phyloP scores from a whole-genome alignment of 2,329 filamentous ascomycete species.

The Aspergillus novoparasiticus region DNA sequence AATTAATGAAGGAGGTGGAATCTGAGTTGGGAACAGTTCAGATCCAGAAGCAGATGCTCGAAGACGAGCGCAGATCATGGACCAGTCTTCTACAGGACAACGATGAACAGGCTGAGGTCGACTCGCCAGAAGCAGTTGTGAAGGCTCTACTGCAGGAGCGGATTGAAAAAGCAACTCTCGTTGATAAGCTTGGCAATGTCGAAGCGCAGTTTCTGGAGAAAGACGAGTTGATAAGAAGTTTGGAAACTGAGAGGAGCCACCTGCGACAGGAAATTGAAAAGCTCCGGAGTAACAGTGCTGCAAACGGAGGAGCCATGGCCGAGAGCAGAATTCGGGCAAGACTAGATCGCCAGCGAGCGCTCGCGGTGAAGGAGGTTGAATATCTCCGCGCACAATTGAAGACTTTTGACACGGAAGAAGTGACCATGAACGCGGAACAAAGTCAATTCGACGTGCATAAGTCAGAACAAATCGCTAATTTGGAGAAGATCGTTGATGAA shows the following conservation, averaged over 20 bases:
- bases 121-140: slow-evolving; percentile 85
- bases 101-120: slow-evolving; percentile 69
- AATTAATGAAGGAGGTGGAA: slow-evolving; percentile 72
- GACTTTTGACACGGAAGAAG: slow-evolving; percentile 83
- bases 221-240: slow-evolving; percentile 70
- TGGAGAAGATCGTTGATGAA: slow-evolving; percentile 83
- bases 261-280: slow-evolving; percentile 72
- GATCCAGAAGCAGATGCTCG: slow-evolving; percentile 80
- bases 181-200: slow-evolving; percentile 76
- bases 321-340: slow-evolving; percentile 72
- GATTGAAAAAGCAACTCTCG: slow-evolving; percentile 74
- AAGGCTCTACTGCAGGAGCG: slow-evolving; percentile 81
- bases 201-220: slow-evolving; percentile 78
- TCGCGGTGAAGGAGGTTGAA: slow-evolving; percentile 90
- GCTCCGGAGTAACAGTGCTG: slow-evolving; percentile 55
- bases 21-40: slow-evolving; percentile 76
- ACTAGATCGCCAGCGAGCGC: slow-evolving; percentile 79
- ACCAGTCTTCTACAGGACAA: slow-evolving; percentile 78
- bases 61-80: slow-evolving; percentile 88
- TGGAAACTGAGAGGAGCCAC: slow-evolving; percentile 70
- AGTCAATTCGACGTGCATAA: slow-evolving; percentile 73
- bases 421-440: slow-evolving; percentile 74
- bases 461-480: slow-evolving; percentile 71
- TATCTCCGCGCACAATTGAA: slow-evolving; percentile 91
- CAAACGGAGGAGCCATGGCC: slow-evolving; percentile 47